These are phyloP conservation scores for Hordeum marinum DNA, from an alignment of 176 grass and related monocot species.

Conservation along the genomic window DNA sequence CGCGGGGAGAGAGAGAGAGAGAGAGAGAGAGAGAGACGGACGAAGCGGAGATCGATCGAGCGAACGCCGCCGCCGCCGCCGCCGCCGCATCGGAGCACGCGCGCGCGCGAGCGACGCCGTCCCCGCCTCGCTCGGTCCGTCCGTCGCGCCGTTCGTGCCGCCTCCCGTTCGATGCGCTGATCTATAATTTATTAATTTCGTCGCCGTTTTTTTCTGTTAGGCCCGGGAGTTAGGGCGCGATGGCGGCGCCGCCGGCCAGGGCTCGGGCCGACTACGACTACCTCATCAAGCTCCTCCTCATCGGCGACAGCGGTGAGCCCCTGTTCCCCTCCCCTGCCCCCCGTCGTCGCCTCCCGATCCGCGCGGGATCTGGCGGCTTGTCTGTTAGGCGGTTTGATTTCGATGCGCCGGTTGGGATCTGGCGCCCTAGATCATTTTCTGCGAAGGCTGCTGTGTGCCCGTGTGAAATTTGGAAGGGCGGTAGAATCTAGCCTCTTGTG, in stretches of 20 bases:
- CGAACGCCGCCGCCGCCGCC: background rate
- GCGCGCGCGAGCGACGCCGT: background rate
- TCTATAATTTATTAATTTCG: constrained; percentile 22
- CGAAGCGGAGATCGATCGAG: background rate
- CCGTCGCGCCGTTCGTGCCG: background rate
- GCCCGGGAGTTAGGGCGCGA: constrained; percentile 23
- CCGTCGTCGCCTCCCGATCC: background rate
- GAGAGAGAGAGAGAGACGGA: background rate
- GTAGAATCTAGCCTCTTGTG: background rate
- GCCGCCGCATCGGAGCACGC: background rate
- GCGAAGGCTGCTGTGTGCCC: background rate
- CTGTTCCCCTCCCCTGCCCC: too few relatives aligned
- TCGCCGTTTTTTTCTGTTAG: background rate
- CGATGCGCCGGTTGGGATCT: constrained; percentile 3
- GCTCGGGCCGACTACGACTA: constrained; percentile 59
- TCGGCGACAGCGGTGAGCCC: constrained; percentile 58
- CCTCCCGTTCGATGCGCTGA: background rate
- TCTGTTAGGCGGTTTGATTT: background rate
- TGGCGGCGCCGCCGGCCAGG: constrained; percentile 55
- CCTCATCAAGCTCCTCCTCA: constrained; percentile 60
- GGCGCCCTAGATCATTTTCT: background rate
- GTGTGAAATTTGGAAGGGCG: background rate
- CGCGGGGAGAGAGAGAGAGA: background rate
- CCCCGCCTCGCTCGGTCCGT: background rate
- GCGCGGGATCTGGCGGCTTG: constrained; percentile 19